These are phyloP conservation scores for Candida jianshihensis DNA, from an alignment of 805 yeast species.

Conservation along the genomic window DNA sequence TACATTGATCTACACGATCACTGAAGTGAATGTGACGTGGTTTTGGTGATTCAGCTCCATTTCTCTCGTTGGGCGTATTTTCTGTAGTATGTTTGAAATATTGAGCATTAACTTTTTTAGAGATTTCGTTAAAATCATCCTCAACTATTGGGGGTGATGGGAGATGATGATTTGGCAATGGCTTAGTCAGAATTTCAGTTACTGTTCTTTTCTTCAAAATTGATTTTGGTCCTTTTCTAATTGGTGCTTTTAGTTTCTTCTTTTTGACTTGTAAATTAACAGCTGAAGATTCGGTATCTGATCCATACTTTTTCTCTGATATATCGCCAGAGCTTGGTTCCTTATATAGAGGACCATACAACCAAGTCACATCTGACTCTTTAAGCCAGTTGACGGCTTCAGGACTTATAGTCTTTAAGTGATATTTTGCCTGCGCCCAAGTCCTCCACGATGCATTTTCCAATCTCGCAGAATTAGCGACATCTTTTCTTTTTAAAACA, in stretches of 20 bases:
- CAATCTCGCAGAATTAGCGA: slow-evolving; percentile 72
- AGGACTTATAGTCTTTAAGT: slow-evolving; percentile 78
- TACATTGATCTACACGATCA: slow-evolving; percentile 91
- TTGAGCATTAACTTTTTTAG: slow-evolving; percentile 22
- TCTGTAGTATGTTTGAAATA: slow-evolving; percentile 4
- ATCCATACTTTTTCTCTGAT: slow-evolving; percentile 28
- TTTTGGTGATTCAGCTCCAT: neutral
- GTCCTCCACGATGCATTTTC: slow-evolving; percentile 97
- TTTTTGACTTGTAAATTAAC: slow-evolving; percentile 14
- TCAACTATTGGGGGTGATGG: slow-evolving; percentile 22
- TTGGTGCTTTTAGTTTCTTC: slow-evolving; percentile 10
- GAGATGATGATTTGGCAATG: slow-evolving; percentile 22
- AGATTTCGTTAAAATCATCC: slow-evolving; percentile 21
- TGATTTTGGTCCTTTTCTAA: slow-evolving; percentile 51
- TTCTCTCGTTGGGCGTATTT: neutral
- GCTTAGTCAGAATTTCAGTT: slow-evolving; percentile 70
- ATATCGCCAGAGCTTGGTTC: slow-evolving; percentile 10
- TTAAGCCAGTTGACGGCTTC: slow-evolving; percentile 93
- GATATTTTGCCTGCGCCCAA: slow-evolving; percentile 88
- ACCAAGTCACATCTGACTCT: slow-evolving; percentile 96
- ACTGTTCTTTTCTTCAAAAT: slow-evolving; percentile 83
- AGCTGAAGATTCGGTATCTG: slow-evolving; percentile 30
- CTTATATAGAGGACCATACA: slow-evolving; percentile 71
- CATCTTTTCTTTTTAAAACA: slow-evolving; percentile 72
- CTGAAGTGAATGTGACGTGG: slow-evolving; percentile 82